Evolutionary conservation across 2,329 filamentous ascomycete species (phyloP).

Genomic region (Penicillium sp.): DNA sequence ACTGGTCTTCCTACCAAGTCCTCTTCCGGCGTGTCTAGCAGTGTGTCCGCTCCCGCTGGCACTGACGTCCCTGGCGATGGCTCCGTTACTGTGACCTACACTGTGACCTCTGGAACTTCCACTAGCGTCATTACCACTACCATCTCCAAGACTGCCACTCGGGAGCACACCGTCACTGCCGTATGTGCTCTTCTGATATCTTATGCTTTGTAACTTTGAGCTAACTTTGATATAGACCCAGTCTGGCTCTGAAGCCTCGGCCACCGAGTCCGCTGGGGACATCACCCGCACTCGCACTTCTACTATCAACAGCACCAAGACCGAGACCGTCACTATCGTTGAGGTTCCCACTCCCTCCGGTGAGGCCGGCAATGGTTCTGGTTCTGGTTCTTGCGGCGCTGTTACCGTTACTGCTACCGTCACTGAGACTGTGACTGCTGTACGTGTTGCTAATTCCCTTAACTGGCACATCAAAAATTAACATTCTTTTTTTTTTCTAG

Average conservation of each 20-base stretch:
- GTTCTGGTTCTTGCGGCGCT: slow-evolving; percentile 12
- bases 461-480: background rate
- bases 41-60: slow-evolving; percentile 15
- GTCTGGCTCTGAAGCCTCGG: slow-evolving; percentile 6
- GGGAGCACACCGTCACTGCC: slow-evolving; percentile 21
- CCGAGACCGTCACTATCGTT: slow-evolving; percentile 24
- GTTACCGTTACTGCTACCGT: slow-evolving; percentile 29
- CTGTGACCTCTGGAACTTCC: slow-evolving; percentile 30
- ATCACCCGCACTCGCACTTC: slow-evolving; percentile 15
- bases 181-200: slow-evolving; percentile 14
- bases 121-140: slow-evolving; percentile 34
- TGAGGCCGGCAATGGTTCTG: slow-evolving; percentile 9
- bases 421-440: slow-evolving; percentile 30
- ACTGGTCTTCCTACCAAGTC: slow-evolving; percentile 6
- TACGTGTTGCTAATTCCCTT: slow-evolving; percentile 16
- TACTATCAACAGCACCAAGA: slow-evolving; percentile 24
- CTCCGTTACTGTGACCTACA: slow-evolving; percentile 29
- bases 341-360: slow-evolving; percentile 13
- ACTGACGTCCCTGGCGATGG: slow-evolving; percentile 16
- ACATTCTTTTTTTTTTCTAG: background rate
- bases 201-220: background rate
- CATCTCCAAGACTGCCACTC: slow-evolving; percentile 28
- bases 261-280: slow-evolving; percentile 8
- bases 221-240: slow-evolving; percentile 5
- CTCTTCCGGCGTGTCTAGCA: slow-evolving; percentile 3